Evolutionary conservation across 2,329 filamentous ascomycete species (phyloP).

Genomic region (Venturiaceae sp.): DNA sequence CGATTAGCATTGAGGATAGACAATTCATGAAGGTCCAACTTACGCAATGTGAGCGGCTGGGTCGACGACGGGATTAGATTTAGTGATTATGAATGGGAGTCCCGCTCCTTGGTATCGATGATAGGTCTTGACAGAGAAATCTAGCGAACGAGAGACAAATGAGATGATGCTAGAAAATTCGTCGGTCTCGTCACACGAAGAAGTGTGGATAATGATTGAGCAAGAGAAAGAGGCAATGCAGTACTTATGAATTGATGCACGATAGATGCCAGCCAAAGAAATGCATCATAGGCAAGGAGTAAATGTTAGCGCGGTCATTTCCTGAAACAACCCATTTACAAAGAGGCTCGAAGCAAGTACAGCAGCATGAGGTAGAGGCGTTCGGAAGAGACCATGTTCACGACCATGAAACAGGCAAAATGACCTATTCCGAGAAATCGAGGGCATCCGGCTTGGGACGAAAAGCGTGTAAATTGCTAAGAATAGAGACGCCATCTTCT

Average conservation of each 20-base stretch:
- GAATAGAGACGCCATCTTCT: not conserved
- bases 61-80: constrained; percentile 22
- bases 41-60: constrained; percentile 18
- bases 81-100: constrained; percentile 27
- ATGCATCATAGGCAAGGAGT: not conserved
- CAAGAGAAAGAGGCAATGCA: constrained; percentile 4
- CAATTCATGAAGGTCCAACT: constrained; percentile 12
- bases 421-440: not conserved
- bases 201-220: constrained; percentile 16
- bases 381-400: not conserved
- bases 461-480: not conserved
- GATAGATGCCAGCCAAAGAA: constrained; percentile 4
- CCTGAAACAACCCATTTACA: not conserved
- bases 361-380: not conserved
- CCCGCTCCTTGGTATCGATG: constrained; percentile 29
- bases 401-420: not conserved
- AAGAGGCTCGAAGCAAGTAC: not conserved
- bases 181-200: constrained; percentile 24
- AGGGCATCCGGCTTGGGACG: not conserved
- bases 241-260: constrained; percentile 4
- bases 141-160: constrained; percentile 21
- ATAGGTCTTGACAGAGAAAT: constrained; percentile 17
- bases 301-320: not conserved
- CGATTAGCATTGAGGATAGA: constrained; percentile 21
- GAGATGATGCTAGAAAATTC: constrained; percentile 25